Base-by-base conservation (phyloP, 2,329 filamentous ascomycete genomes). In the Cladorrhinum sp. region DNA sequence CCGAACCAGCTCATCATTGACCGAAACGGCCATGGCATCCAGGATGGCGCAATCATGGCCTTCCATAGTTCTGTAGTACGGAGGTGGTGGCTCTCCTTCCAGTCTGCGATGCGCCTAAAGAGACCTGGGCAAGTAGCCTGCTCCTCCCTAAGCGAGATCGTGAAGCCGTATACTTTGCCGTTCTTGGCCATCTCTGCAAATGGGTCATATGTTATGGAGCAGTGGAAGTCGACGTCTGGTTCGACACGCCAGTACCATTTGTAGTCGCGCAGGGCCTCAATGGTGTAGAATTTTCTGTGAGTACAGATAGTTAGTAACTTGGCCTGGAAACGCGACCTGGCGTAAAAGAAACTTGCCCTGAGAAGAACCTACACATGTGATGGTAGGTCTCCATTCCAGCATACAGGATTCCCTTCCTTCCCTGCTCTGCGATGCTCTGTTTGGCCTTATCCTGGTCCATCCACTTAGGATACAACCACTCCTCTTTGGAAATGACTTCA, bases 231-330 rank as follows among this genome's bases (percentile, higher is more conserved):
- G 58, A 79, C 75, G 57, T 78, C 74, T 20, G 77, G 76, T 60
- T 80, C 77, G 21, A 80, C 69, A 12, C 77, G 72, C 77, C 77
- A 80, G 69, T 80, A 80, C 76, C 77, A 80, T 65, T 75, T 77
- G 71, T 77, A 80, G 51, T 74, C 69, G 64, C 70, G 69, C 21
- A 80, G 69, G 1, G 70, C 74, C 7, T 76, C 73, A 55, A 78
- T 71, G 48, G 75, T 72, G 72, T 78, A 80, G 63, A 80, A 79
- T 55, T 77, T 73, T 8, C 76, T 62, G 24, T 20, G 14, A 36
- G 39, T n/a, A 55, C 36, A 16, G 7, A 3, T 18, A 18, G 42
- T 46, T 21, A 18, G 42, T 16, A 46, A 20, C 14, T 20, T 4
- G 6, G 21, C 7, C 10, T 20, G 12, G 21, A 18, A 10, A 21